phyloP scores from a whole-genome alignment of 2,329 filamentous ascomycete species.

The Phialophora expanda region DNA sequence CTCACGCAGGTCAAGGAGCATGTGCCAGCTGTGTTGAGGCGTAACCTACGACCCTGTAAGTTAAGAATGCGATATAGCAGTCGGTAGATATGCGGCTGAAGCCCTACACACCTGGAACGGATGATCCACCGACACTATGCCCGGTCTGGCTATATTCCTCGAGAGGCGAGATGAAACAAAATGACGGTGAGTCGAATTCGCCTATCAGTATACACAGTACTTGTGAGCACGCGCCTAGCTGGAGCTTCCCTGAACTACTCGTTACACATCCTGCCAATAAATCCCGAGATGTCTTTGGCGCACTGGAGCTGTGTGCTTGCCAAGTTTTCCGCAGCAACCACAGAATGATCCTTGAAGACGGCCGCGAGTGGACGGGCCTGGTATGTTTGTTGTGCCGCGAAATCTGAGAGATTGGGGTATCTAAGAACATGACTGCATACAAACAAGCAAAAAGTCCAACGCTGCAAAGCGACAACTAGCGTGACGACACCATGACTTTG shows the following conservation, averaged over 20 bases:
- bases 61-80: neutral
- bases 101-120: neutral
- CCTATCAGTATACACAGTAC: neutral
- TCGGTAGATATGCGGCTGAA: neutral
- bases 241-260: too few species aligned
- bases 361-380: neutral
- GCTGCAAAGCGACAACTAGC: too few species aligned
- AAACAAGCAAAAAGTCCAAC: neutral
- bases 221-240: too few species aligned
- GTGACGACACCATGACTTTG: too few species aligned
- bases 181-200: neutral
- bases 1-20: neutral
- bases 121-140: constrained; percentile 15
- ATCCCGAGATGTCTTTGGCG: neutral
- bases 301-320: neutral
- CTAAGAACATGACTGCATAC: neutral
- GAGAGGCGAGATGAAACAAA: constrained; percentile 11
- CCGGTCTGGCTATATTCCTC: constrained; percentile 15
- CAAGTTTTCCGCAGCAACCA: neutral
- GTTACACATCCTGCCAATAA: too few species aligned
- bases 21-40: neutral
- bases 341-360: neutral
- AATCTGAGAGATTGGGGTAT: neutral
- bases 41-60: neutral
- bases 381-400: neutral